Base-by-base conservation (phyloP, 208 protist genomes). In the Trypanosoma brucei region DNA sequence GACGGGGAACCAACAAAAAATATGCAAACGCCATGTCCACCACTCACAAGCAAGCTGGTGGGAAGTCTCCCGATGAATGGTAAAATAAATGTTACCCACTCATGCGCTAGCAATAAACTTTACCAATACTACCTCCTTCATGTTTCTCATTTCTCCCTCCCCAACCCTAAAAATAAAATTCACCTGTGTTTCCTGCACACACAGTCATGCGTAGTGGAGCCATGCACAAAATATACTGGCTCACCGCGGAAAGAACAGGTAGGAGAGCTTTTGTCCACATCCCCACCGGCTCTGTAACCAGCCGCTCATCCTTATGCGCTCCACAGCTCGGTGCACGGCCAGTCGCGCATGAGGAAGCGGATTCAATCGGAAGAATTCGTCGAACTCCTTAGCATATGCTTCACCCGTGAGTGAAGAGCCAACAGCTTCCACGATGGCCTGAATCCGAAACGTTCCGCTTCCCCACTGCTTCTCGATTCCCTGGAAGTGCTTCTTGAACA, bases 361-460 rank as follows among this genome's bases (percentile, higher is more conserved):
- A 59, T 93, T 68, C 8, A 40, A 50, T 46, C 78, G 70, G 70
- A 95, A 95, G 65, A 95, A 95, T 1, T 48, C 49, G 46, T 80
- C 71, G 33, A 82, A 93, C 33, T 84, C 70, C 46, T 70, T 68
- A 3, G 83, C 88, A 9, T 76, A 69, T 7, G 64, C 78, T 6
- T 77, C 73, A 31, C 81, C 77, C 1, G 59, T 68, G 33, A 95
- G 78, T 8, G 86, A 80, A 9, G 59, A 75, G 59, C 70, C 81
- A 33, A 93, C 79, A 52, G 22, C 74, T 3, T 50, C 63, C 33
- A 91, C 90, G 67, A 95, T 95, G 44, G 57, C 71, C 65, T 93
- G 86, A 54, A 95, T 95, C 51, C 86, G 86, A 70, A 95, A 95
- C 66, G 92, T 86, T 22, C 90, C 90, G 36, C 77, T 75, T 38